Base-by-base conservation (phyloP, 2,329 filamentous ascomycete species). In the Xylariaceae sp. region DNA sequence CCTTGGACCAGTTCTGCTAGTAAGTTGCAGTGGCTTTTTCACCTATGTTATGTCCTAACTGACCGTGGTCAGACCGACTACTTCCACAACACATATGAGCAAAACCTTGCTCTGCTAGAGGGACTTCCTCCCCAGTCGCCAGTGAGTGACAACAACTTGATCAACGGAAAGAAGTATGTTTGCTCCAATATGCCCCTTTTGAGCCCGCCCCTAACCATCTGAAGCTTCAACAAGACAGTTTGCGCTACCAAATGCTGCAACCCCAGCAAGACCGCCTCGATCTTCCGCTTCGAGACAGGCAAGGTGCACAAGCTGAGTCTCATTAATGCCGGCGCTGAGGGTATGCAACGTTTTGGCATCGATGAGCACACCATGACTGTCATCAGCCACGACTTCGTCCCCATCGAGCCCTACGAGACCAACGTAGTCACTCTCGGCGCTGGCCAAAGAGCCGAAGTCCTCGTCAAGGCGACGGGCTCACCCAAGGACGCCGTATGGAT, bases 361-460 rank as follows among this genome's bases (percentile, higher is more conserved):
- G 79, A 82, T 66, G 75, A 78, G 37, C 83, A 86, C 68, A 74
- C 64, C 1, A 69, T 87, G 60, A 79, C 74, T 0, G 81, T 87
- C 42, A 81, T 86, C 42, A 75, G 77, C 0, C 75, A 70, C 11
- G 84, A 85, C 59, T 72, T 85, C 4, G 80, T 86, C 0, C 80
- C 82, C 1, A 75, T 86, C 15, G 63, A 74, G 30, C 82, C 83
- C 0, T 86, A 80, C 59, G 69, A 69, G 0, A 77, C 81, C 0
- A 73, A 75, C 0, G 74, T 71, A 39, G 56, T 83, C 2, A 72
- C 72, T 10, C 58, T 68, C 3, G 63, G 58, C 13, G 62, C 62
- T 17, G 64, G 65, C 2, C 73, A 76, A 58, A 69, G 78, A 1
- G 77, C 78, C 63, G 77, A 80, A 57, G 75, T 42, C 5, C 37